These are phyloP conservation scores for Aspergillus oerlinghausenensis DNA, from an alignment of 2,329 filamentous ascomycete genomes.

Conservation along the genomic window DNA sequence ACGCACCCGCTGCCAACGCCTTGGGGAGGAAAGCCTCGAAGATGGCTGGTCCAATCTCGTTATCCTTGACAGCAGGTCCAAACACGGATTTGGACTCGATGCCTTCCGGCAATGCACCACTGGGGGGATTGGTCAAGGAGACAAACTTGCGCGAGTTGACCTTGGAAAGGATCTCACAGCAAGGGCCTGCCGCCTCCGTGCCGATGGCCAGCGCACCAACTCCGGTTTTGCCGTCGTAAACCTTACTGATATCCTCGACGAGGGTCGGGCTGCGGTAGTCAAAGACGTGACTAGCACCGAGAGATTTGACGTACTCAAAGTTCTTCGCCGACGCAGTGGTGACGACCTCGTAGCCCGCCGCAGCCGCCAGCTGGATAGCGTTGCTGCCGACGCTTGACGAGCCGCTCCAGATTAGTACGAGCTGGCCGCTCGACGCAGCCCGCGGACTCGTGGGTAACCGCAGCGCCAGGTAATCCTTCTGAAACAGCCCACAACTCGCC, in stretches of 20 bases:
- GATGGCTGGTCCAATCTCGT: background rate
- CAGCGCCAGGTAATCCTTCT: slow-evolving; percentile 15
- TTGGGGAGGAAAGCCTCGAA: background rate
- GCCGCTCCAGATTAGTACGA: slow-evolving; percentile 10
- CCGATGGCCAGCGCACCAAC: slow-evolving; percentile 12
- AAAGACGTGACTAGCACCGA: slow-evolving; percentile 43
- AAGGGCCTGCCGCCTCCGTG: background rate
- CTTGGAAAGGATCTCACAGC: background rate
- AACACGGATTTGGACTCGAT: background rate
- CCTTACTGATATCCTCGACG: slow-evolving; percentile 6
- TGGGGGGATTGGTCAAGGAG: background rate
- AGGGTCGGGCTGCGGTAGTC: slow-evolving; percentile 36
- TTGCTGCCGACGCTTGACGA: slow-evolving; percentile 39
- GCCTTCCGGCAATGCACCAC: background rate
- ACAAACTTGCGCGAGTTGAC: background rate
- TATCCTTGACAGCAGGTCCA: background rate
- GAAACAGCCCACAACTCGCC: slow-evolving; percentile 18
- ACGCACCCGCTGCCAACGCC: background rate
- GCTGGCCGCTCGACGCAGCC: background rate
- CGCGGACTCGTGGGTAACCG: background rate
- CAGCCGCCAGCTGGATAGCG: slow-evolving; percentile 44
- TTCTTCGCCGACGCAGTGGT: slow-evolving; percentile 38
- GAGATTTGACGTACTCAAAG: slow-evolving; percentile 37
- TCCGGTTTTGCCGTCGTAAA: slow-evolving; percentile 8
- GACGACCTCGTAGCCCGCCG: slow-evolving; percentile 38